Base-by-base conservation (phyloP, 148 eudicot genomes). In the Bassia scoparia region DNA sequence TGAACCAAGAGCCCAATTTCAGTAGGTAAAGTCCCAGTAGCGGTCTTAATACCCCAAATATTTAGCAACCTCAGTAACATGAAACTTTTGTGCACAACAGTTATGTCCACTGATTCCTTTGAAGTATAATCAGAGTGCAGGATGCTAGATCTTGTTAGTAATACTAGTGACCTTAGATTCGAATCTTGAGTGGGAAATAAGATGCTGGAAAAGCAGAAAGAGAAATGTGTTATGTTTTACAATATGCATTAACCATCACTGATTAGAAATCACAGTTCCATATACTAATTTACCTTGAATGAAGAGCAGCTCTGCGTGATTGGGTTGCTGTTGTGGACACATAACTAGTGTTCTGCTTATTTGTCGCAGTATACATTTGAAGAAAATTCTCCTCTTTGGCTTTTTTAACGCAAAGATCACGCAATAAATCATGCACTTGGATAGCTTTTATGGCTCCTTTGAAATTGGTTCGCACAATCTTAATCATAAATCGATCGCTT, bases 311-410 rank as follows among this genome's bases (percentile, higher is more conserved):
- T 6, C 68, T 54, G 17, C 73, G 73, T 30, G 78, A 54, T 31
- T 54, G 38, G 41, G 14, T 41, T 12, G 11, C 44, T 41, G 44
- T 9, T 41, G 44, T 7, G 29, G 68, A 27, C 16, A 23, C 68
- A 67, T 59, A 27, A 35, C 6, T 67, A 61, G 49, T 29, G 13
- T 30, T 60, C 1, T 21, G 48, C 35, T 48, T 31, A 31, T 15
- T 35, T 3, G 17, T 24, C 9, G 68, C 30, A 56, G 67, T 46
- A 60, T 48, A 67, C 1, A 73, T 30, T 59, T 64, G 46, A 31
- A 75, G 74, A 72, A 82, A 82, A 30, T 49, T 44, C 21, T 75
- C 70, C 16, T 82, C 84, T 66, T 62, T 41, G 5, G 79, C 82
- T 33, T 75, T 78, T 50, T 55, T 63, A 21, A 78, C 58, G 58